Conservation (phyloP, 1,139 yeast species). For the Candida albicans region DNA sequence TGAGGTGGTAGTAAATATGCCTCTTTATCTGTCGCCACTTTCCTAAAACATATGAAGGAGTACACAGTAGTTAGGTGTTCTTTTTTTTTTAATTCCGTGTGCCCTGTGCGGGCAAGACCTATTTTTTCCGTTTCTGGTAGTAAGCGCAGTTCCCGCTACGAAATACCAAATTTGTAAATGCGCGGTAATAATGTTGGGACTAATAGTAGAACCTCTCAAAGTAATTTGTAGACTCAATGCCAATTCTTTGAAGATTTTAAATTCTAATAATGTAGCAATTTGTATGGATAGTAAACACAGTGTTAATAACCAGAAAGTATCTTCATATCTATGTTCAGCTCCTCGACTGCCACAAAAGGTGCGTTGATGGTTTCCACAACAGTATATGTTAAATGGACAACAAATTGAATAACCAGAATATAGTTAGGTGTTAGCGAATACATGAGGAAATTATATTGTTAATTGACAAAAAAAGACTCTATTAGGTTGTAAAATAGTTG, state of each 20-base stretch:
- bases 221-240: neutral
- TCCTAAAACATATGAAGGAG: no score
- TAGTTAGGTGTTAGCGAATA: neutral
- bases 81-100: neutral
- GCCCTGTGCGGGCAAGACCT: neutral
- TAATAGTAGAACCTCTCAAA: neutral
- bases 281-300: neutral
- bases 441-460: neutral
- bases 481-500: no score
- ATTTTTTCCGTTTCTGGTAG: neutral
- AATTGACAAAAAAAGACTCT: neutral
- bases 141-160: neutral
- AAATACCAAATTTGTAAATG: neutral
- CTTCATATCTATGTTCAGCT: neutral
- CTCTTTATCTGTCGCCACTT: no score
- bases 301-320: neutral
- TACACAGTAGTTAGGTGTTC: neutral
- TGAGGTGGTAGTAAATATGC: no score
- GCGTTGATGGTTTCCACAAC: constrained; percentile 2
- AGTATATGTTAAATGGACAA: constrained; percentile 1
- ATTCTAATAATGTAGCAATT: neutral
- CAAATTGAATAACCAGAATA: constrained; percentile 2
- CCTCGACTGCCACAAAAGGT: constrained; percentile 1
- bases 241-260: neutral
- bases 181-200: neutral